A percentile compares a stretch with the other conserved stretches of the same genome.
These are phyloP conservation scores for Penicillium sp. DNA, from an alignment of 2,329 filamentous ascomycete species.

Conservation along the genomic window DNA sequence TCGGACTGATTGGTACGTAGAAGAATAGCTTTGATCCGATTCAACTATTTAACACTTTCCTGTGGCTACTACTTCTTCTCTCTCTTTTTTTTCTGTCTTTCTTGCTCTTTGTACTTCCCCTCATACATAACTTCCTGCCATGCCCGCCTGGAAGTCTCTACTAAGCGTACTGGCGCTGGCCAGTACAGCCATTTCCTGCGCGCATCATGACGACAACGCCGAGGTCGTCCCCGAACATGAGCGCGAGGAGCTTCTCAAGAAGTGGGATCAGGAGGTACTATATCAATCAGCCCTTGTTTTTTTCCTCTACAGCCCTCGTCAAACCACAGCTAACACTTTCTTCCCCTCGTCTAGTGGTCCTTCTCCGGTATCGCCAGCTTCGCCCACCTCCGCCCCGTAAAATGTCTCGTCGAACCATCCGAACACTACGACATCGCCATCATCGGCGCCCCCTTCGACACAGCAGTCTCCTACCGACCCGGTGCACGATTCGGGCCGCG, in stretches of 20 bases:
- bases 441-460: slow-evolving; percentile 74
- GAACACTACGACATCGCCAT: slow-evolving; percentile 72
- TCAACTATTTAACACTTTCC: neutral
- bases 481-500: slow-evolving; percentile 82
- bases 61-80: neutral
- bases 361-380: slow-evolving; percentile 78
- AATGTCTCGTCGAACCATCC: slow-evolving; percentile 68
- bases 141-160: slow-evolving; percentile 36
- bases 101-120: slow-evolving; percentile 10
- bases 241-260: slow-evolving; percentile 49
- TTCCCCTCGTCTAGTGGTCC: slow-evolving; percentile 53
- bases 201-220: slow-evolving; percentile 48
- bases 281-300: no score
- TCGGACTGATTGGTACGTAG: neutral
- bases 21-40: neutral
- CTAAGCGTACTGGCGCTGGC: slow-evolving; percentile 40
- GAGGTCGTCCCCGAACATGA: slow-evolving; percentile 45
- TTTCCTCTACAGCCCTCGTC: no score
- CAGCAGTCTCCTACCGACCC: slow-evolving; percentile 70
- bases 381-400: slow-evolving; percentile 70
- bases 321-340: neutral
- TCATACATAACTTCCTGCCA: slow-evolving; percentile 15
- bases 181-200: slow-evolving; percentile 38
- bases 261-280: slow-evolving; percentile 54
- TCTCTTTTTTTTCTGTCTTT: slow-evolving; percentile 8